Evolutionary conservation across 176 grass and related monocot genomes (phyloP).

Genomic region (Rhipidocladum racemiflorum): DNA sequence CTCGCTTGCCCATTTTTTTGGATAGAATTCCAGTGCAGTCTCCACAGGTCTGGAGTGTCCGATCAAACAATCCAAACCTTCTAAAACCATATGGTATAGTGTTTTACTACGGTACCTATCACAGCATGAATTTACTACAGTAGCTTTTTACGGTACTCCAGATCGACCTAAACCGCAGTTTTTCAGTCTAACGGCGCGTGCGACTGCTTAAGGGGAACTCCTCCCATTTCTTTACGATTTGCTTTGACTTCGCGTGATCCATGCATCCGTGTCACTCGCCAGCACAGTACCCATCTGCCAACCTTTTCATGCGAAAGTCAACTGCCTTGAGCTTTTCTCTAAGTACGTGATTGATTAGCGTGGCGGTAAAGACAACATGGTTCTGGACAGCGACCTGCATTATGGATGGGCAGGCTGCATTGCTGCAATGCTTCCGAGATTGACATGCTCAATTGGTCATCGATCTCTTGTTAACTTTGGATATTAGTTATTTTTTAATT

Average conservation of each 20-base stretch:
- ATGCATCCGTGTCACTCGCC: not conserved
- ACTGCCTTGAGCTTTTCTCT: not conserved
- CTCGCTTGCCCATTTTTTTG: no score
- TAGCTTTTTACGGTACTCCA: no score
- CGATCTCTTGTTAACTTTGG: no score
- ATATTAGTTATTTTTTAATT: not conserved
- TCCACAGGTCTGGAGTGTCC: no score
- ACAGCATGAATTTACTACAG: no score
- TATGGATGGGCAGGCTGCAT: not conserved
- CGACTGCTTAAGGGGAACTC: no score
- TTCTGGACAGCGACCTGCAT: not conserved
- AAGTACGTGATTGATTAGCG: not conserved
- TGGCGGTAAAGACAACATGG: not conserved
- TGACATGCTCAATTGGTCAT: not conserved
- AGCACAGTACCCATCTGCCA: not conserved
- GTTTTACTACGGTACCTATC: no score
- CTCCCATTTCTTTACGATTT: not conserved
- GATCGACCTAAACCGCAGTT: no score
- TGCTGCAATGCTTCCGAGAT: not conserved
- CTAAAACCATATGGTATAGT: no score
- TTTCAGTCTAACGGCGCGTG: no score
- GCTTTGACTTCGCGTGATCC: not conserved
- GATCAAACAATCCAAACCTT: no score
- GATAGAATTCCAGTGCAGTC: no score
- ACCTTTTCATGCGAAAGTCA: slow-evolving; percentile 21